Evolutionary conservation across 2,329 filamentous ascomycete species (phyloP).

Genomic region (Tolypocladium sp.): DNA sequence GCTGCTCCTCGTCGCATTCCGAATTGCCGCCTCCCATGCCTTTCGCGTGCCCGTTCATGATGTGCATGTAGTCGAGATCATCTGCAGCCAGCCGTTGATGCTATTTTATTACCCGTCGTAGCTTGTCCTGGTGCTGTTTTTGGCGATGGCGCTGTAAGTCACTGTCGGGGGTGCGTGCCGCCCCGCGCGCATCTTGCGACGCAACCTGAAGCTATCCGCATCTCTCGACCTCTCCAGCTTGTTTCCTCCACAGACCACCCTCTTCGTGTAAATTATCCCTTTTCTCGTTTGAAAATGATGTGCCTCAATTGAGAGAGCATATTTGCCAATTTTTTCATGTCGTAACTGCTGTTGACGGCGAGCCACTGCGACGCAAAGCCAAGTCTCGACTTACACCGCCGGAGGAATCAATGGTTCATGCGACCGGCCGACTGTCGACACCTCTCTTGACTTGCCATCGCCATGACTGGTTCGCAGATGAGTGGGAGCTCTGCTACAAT

Average conservation of each 20-base stretch:
- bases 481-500: not conserved
- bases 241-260: not conserved
- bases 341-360: not conserved
- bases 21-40: conserved; percentile 13
- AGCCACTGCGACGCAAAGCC: not conserved
- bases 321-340: not conserved
- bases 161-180: conserved; percentile 10
- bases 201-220: conserved; percentile 24
- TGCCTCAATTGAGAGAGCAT: not conserved
- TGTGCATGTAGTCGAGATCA: not conserved
- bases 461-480: no score
- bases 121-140: conserved; percentile 6
- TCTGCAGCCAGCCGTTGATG: conserved; percentile 7
- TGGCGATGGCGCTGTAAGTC: conserved; percentile 12
- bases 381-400: not conserved
- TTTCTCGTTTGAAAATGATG: not conserved
- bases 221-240: conserved; percentile 10
- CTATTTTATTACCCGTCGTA: conserved; percentile 6
- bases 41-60: not conserved
- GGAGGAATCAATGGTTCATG: not conserved
- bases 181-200: not conserved
- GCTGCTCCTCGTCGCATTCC: conserved; percentile 21
- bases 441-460: not conserved
- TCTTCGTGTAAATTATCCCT: not conserved
- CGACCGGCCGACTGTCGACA: not conserved